Evolutionary conservation across 257 asterid species (phyloP), one percentile per base, ranked within the genome.

Genomic region (Nicotiana paniculata): DNA sequence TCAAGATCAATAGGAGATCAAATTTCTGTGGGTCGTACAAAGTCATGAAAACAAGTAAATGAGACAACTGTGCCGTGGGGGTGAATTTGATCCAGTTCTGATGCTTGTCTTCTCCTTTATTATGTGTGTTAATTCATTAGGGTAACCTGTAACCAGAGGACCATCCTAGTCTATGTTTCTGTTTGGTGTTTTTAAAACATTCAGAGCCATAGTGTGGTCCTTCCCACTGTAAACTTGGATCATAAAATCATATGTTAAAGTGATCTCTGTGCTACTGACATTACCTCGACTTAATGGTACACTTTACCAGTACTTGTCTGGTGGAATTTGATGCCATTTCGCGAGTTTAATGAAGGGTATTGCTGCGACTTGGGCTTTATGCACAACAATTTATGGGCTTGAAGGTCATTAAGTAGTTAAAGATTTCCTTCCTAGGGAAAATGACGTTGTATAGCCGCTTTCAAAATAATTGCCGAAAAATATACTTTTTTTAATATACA

Each of bases 201-300:
- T 64, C 76, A 77, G 80, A 70, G 61, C 66, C 70, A 55, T 35
- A 80, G 86, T 17, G 84, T 87, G 89, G 89, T 87, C 89, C 85
- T 83, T 11, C 69, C 17, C n/a, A 69, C 59, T 43, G 58, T 69
- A 10, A 43, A 53, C 1, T 70, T 28, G 37, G 18, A 77, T 69
- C 70, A 53, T 55, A 81, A 62, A 54, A 80, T 32, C 67, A 86
- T 37, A 63, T 35, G 28, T 33, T 61, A 48, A 58, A 57, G 80
- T 65, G 81, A 67, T 70, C 21, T 77, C 43, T 77, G 66, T 26
- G 54, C 54, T 77, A 30, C 35, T 69, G 82, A 64, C 69, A 72
- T 72, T 72, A 72, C 59, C 78, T 72, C 53, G 81, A 58, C 32
- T 81, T 65, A 72, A 9, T 53, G 65, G 72, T 82, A 70, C 75